phyloP scores from a whole-genome alignment of 106 monocot species.

The Dioscorea zingiberensis region DNA sequence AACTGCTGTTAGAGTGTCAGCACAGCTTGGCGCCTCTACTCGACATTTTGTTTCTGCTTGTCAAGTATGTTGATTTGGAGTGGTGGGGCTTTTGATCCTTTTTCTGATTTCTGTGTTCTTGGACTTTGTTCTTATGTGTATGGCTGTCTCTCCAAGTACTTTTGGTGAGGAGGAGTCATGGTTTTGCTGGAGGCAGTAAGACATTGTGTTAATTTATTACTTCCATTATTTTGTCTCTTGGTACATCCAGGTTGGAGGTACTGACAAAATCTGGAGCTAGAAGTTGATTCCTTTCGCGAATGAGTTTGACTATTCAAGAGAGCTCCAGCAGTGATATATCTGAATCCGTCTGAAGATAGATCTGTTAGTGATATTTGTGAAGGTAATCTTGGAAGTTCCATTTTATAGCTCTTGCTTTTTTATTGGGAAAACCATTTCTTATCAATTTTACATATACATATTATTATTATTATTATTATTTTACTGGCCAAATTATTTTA shows the following conservation, averaged over 20 bases:
- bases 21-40: constrained; percentile 13
- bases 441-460: too few relatives aligned
- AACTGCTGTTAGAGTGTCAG: constrained; percentile 18
- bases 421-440: too few relatives aligned
- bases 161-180: background rate
- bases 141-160: constrained; percentile 9
- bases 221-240: constrained; percentile 17
- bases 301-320: background rate
- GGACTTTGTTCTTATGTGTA: constrained; percentile 1
- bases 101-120: constrained; percentile 1
- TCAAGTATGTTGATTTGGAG: constrained; percentile 5
- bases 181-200: background rate
- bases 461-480: too few relatives aligned
- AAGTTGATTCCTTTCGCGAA: background rate
- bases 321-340: background rate
- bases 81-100: constrained; percentile 7
- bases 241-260: constrained; percentile 13
- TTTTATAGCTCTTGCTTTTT: too few relatives aligned
- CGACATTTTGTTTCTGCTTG: constrained; percentile 7
- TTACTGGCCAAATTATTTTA: too few relatives aligned
- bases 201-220: constrained; percentile 3
- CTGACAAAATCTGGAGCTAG: background rate
- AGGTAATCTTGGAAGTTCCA: too few relatives aligned
- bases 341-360: background rate
- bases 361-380: too few relatives aligned